Base-by-base conservation (phyloP, 2,329 filamentous ascomycete genomes). In the Calonectria hongkongensis region DNA sequence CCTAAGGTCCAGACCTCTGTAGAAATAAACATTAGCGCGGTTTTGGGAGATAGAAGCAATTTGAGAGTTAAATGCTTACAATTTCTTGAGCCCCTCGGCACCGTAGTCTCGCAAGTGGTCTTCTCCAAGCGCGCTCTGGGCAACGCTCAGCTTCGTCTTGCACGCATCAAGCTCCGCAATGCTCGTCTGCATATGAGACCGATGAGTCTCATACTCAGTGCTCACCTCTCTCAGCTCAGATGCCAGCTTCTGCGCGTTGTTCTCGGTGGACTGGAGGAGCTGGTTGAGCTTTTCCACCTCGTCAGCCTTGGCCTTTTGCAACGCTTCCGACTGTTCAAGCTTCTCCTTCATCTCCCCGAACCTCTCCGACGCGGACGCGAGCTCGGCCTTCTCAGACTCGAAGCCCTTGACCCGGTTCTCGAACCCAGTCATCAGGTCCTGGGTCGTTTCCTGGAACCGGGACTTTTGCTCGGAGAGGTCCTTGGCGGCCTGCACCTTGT, bases 301-400 rank as follows among this genome's bases (percentile, higher is more conserved):
- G 54, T 87, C 86, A 13, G 73, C 45, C 48, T 73, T 78, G n/a
- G 66, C 65, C 63, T 87, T 88, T 66, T 87, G 86, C 47, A 88
- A 84, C 41, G 85, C 84, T 71, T 86, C 84, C 5, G 89, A 83
- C 75, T 87, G 84, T 68, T 73, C 70, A 0, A 82, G 71, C 18
- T 75, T 75, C 63, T 86, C 84, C 70, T 83, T 86, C 45, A 87
- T 87, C 64, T 87, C 86, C 1, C 71, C 73, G 25, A 85, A 82
- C 36, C 88, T 86, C 73, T 86, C 85, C 82, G 86, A 86, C 84
- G 88, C 87, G 79, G 86, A 87, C 50, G 78, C 77, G 1, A 80
- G 68, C 4, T 71, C 75, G 0, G 69, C 63, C 47, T 80, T 80
- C 69, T 80, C 74, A 1, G 78, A 79, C 70, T 80, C 79, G 51